Conservation (phyloP, 805 yeast genomes). For the Brettanomyces bruxellensis region DNA sequence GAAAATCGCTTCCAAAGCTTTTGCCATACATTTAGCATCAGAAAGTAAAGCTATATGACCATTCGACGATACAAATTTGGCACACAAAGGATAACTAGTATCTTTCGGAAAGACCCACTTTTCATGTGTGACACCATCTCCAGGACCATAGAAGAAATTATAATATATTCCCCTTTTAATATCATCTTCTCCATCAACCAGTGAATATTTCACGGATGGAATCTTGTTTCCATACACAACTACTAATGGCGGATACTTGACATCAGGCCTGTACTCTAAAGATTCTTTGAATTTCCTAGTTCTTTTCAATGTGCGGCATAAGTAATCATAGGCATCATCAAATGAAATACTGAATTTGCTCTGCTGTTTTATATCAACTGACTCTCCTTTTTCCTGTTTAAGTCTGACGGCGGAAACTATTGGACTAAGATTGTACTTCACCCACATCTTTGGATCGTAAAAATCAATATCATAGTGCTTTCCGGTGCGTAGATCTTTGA, state of each 20-base stretch:
- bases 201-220: slow-evolving; percentile 79
- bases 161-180: slow-evolving; percentile 64
- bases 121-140: slow-evolving; percentile 88
- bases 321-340: slow-evolving; percentile 56
- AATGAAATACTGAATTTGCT: slow-evolving; percentile 29
- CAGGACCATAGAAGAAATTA: slow-evolving; percentile 77
- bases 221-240: slow-evolving; percentile 72
- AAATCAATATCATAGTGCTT: slow-evolving; percentile 60
- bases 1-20: slow-evolving; percentile 56
- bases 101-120: slow-evolving; percentile 72
- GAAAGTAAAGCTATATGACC: slow-evolving; percentile 81
- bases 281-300: slow-evolving; percentile 51
- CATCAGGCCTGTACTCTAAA: slow-evolving; percentile 40
- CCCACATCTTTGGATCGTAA: slow-evolving; percentile 78
- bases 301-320: slow-evolving; percentile 48
- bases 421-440: slow-evolving; percentile 65
- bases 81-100: slow-evolving; percentile 49
- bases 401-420: slow-evolving; percentile 38
- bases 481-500: slow-evolving; percentile 51
- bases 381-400: slow-evolving; percentile 19
- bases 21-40: slow-evolving; percentile 63
- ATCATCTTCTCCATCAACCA: slow-evolving; percentile 52
- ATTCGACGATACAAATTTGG: slow-evolving; percentile 48
- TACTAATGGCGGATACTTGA: slow-evolving; percentile 72
- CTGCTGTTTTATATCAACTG: slow-evolving; percentile 17